Conservation (phyloP, 805 yeast genomes). For the Sungouiella blattae region DNA sequence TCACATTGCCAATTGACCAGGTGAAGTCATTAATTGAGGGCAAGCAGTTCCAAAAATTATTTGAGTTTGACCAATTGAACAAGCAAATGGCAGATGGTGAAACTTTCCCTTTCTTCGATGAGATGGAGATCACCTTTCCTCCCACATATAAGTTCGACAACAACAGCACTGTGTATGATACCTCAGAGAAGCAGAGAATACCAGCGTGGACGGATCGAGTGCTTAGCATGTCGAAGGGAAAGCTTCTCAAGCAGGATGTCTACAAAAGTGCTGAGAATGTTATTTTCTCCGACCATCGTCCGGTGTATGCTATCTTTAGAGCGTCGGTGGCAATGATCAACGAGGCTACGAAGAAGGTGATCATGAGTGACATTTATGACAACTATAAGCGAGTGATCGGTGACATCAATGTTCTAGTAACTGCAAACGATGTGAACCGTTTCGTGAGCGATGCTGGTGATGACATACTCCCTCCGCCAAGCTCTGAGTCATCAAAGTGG, state of each 20-base stretch:
- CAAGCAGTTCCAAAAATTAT: slow-evolving; percentile 48
- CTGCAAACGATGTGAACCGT: slow-evolving; percentile 21
- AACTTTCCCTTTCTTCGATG: slow-evolving; percentile 78
- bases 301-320: slow-evolving; percentile 71
- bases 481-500: slow-evolving; percentile 81
- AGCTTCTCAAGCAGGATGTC: slow-evolving; percentile 51
- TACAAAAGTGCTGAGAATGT: slow-evolving; percentile 60
- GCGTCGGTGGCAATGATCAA: slow-evolving; percentile 66
- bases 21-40: slow-evolving; percentile 53
- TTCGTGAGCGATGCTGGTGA: slow-evolving; percentile 27
- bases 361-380: slow-evolving; percentile 59
- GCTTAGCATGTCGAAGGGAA: slow-evolving; percentile 54
- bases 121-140: slow-evolving; percentile 71
- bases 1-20: slow-evolving; percentile 64
- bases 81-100: slow-evolving; percentile 71
- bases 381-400: slow-evolving; percentile 47
- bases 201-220: slow-evolving; percentile 98
- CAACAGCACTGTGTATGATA: slow-evolving; percentile 75
- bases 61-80: slow-evolving; percentile 74
- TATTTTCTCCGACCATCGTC: slow-evolving; percentile 83
- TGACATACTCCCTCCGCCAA: slow-evolving; percentile 77
- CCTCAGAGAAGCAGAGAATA: slow-evolving; percentile 86
- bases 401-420: slow-evolving; percentile 36
- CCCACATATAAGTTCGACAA: slow-evolving; percentile 96
- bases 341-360: slow-evolving; percentile 50